phyloP scores from a whole-genome alignment of 306 rosid species.

The Vicia villosa region DNA sequence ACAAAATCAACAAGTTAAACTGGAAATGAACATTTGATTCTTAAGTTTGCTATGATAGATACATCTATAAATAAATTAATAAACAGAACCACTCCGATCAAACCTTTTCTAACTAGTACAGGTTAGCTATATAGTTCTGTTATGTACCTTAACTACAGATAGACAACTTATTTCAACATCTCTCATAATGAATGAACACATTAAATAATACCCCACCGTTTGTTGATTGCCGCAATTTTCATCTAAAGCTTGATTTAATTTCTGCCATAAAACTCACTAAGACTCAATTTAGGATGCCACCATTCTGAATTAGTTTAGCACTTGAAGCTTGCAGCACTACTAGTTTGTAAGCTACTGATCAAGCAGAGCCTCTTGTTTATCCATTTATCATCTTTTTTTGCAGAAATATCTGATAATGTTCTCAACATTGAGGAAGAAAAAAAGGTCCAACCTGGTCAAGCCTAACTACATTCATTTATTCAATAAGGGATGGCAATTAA shows the following conservation, averaged over 20 bases:
- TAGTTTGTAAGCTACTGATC: background rate
- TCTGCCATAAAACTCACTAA: background rate
- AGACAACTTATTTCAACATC: background rate
- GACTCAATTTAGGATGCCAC: background rate
- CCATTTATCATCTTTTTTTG: background rate
- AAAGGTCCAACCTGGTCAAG: slow-evolving; percentile 7
- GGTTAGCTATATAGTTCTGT: background rate
- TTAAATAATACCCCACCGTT: background rate
- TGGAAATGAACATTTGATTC: background rate
- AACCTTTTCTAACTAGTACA: background rate
- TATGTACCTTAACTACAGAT: too few relatives aligned
- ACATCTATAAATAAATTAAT: background rate
- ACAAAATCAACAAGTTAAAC: background rate
- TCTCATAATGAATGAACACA: background rate
- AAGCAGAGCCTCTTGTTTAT: slow-evolving; percentile 6
- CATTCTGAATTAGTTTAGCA: background rate
- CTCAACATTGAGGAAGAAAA: background rate
- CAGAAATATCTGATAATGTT: background rate
- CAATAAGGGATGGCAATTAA: background rate
- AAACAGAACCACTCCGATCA: background rate
- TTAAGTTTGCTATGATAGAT: background rate
- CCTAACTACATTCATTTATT: background rate
- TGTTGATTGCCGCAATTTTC: background rate
- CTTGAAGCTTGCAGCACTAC: slow-evolving; percentile 7
- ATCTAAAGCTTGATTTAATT: background rate